Percentiles rank a stretch among this genome's conserved stretches.
Evolutionary conservation across 257 asterid genomes (phyloP).

Genomic region (Ajuga chamaepitys): DNA sequence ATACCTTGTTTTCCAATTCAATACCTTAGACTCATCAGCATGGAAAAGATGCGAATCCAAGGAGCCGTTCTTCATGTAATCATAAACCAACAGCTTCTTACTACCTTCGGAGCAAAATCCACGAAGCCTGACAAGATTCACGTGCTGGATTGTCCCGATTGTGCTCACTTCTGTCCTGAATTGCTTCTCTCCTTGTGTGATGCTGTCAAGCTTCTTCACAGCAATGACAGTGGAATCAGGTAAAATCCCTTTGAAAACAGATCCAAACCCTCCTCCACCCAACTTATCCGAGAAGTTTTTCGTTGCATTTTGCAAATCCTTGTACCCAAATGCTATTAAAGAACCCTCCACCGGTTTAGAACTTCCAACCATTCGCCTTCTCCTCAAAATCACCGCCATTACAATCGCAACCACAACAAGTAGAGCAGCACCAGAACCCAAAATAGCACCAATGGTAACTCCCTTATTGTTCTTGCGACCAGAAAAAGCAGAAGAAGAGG

Average conservation of each 20-base stretch:
- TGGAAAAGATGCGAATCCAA: slow-evolving; percentile 33
- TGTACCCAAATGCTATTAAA: slow-evolving; percentile 28
- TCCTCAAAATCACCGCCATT: slow-evolving; percentile 14
- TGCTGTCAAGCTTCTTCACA: slow-evolving; percentile 42
- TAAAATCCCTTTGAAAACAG: slow-evolving; percentile 36
- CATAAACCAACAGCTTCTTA: slow-evolving; percentile 34
- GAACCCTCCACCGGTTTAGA: slow-evolving; percentile 29
- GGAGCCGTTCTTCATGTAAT: slow-evolving; percentile 40
- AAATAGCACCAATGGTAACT: slow-evolving; percentile 14
- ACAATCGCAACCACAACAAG: slow-evolving; percentile 9
- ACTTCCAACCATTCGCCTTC: slow-evolving; percentile 10
- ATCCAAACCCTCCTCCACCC: slow-evolving; percentile 53
- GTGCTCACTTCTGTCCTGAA: slow-evolving; percentile 43
- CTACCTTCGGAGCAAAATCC: slow-evolving; percentile 43
- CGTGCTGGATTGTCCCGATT: slow-evolving; percentile 39
- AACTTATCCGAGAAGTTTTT: slow-evolving; percentile 36
- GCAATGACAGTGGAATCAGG: slow-evolving; percentile 32
- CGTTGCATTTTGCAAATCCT: slow-evolving; percentile 39
- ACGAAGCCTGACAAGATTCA: slow-evolving; percentile 44
- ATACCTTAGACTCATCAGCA: slow-evolving; percentile 4
- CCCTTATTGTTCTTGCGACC: slow-evolving; percentile 19
- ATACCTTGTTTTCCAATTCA: slow-evolving; percentile 37
- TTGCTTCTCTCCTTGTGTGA: slow-evolving; percentile 47
- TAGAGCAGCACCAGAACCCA: slow-evolving; percentile 24
- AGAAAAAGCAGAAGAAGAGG: slow-evolving; percentile 26